Evolutionary conservation across 192 early-diverging fungal genomes (phyloP), one percentile per base, ranked within the genome.

Genomic region (Rhizophagus prolifer): DNA sequence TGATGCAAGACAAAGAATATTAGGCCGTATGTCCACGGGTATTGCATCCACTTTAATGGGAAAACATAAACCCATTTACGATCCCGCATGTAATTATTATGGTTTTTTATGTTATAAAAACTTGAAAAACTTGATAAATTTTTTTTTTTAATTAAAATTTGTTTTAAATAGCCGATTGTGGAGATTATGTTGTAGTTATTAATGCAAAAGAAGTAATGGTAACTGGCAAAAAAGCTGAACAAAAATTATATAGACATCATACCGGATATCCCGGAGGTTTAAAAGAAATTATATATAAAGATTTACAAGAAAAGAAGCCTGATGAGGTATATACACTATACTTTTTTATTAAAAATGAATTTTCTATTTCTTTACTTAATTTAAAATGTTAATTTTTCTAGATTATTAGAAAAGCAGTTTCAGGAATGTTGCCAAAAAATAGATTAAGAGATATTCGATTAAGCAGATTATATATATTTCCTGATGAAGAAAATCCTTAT

Each of bases 361-460:
- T 36, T 59, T 7, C 58, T 2, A 36, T 65, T 66, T 72, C 12
- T n/a, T 38, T 63, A 59, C 54, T 14, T 78, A 14, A 38, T 12
- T 44, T 44, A 12, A 54, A 16, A 54, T 21, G 6, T 7, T 54
- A 19, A 7, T 54, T 21, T 21, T 1, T 21, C 26, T 9, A 81
- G 77, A 85, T 92, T 76, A 86, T 98, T 67, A 92, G 92, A 74
- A 95, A 95, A 81, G 97, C 97, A 12, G 88, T 98, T 26, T 95
- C 91, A 8, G 95, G 96, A 36, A 96, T 96, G 94, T 82, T 98
- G 65, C 97, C 97, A 47, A 98, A 98, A 81, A 97, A 97, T 85
- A 86, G 89, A 64, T 86, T 97, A 66, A 89, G 96, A 25, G 89
- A 94, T 58, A 86, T 85, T 5, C 90, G 92, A 72, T 81, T 98